These are phyloP conservation scores for Phytophthora rubi DNA, from an alignment of 352 stramenopile genomes.

Conservation along the genomic window DNA sequence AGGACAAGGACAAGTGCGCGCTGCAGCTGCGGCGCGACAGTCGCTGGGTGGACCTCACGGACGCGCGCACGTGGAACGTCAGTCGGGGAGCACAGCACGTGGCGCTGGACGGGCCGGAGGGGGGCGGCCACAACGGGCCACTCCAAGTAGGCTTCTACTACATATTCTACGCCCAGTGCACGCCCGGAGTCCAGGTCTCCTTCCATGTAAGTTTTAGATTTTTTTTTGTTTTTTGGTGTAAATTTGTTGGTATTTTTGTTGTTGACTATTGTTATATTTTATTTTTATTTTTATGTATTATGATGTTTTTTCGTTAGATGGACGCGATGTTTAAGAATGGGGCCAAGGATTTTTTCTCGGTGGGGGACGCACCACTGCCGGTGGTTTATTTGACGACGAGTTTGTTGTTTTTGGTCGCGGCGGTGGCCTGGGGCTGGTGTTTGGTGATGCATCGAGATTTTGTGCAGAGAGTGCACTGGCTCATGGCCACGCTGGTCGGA, in stretches of 20 bases:
- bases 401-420: constrained; percentile 66
- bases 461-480: constrained; percentile 92
- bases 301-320: constrained; percentile 50
- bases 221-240: neutral
- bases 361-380: constrained; percentile 84
- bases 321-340: constrained; percentile 84
- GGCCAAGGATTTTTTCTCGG: constrained; percentile 85
- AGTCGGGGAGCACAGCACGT: constrained; percentile 42
- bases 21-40: constrained; percentile 57
- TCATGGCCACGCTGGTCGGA: constrained; percentile 94
- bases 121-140: constrained; percentile 26
- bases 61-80: constrained; percentile 61
- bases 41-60: constrained; percentile 66
- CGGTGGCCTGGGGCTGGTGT: constrained; percentile 70
- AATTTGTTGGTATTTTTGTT: too few species aligned
- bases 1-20: constrained; percentile 38
- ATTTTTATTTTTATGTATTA: neutral
- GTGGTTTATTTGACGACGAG: constrained; percentile 85
- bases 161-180: constrained; percentile 88
- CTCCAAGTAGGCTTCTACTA: constrained; percentile 84
- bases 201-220: constrained; percentile 72
- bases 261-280: neutral
- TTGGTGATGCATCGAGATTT: constrained; percentile 57
- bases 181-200: constrained; percentile 71
- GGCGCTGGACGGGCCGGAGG: constrained; percentile 17